These are phyloP conservation scores for Paxillus involutus DNA, from an alignment of 768 basidiomycete genomes.

Conservation along the genomic window DNA sequence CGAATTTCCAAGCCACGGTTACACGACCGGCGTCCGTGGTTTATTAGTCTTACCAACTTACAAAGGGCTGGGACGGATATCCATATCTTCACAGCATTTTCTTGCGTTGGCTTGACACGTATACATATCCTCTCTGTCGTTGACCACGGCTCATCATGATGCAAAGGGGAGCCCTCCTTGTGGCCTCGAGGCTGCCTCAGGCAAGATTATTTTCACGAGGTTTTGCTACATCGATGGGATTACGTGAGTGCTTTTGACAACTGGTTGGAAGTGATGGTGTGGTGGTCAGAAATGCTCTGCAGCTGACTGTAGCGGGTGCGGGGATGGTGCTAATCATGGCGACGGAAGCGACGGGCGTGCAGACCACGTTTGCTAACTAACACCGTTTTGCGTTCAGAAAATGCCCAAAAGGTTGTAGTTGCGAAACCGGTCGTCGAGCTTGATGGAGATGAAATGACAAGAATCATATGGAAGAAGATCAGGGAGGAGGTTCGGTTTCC, in stretches of 20 bases:
- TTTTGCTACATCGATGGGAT: conserved; percentile 27
- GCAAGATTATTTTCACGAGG: conserved; percentile 21
- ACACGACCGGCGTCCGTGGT: conserved; percentile 22
- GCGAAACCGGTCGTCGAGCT: conserved; percentile 91
- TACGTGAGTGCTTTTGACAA: conserved; percentile 26
- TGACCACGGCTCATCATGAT: conserved; percentile 12
- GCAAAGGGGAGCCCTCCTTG: conserved; percentile 23
- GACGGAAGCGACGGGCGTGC: background rate
- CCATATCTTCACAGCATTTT: background rate
- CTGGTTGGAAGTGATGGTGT: background rate
- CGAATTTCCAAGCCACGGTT: conserved; percentile 12
- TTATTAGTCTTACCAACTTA: conserved; percentile 8
- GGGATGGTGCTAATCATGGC: background rate
- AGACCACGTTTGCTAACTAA: conserved; percentile 3
- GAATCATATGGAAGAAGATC: conserved; percentile 99
- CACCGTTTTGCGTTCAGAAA: conserved; percentile 16
- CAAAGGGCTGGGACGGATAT: conserved; percentile 9
- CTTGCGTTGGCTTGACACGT: conserved; percentile 2
- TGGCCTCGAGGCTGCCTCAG: conserved; percentile 21
- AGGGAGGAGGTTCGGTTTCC: conserved; percentile 74
- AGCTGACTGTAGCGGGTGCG: background rate
- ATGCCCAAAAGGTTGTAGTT: conserved; percentile 65
- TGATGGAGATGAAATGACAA: conserved; percentile 98
- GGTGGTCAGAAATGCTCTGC: too few species aligned
- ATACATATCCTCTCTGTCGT: conserved; percentile 13